A percentile compares a stretch with the other conserved stretches of the same genome.
phyloP scores from a whole-genome alignment of 345 rosid species.

The Citrus inodora region DNA sequence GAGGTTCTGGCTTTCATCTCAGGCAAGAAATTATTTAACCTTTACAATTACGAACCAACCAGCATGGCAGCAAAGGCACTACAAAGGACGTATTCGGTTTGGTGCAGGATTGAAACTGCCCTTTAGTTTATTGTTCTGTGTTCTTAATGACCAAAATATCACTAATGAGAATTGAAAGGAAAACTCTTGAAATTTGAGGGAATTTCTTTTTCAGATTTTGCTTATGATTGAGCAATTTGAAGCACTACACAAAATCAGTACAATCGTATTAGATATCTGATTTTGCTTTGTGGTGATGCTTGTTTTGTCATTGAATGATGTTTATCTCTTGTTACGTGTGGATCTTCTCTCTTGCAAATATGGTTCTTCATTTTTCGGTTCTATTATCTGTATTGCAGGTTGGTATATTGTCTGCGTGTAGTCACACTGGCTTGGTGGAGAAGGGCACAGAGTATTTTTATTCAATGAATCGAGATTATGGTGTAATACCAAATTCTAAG shows the following conservation, averaged over 20 bases:
- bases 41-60: not conserved
- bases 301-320: not conserved
- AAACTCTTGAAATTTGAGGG: conserved; percentile 2
- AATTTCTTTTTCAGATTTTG: not conserved
- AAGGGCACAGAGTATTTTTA: conserved; percentile 50
- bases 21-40: not conserved
- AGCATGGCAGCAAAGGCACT: not conserved
- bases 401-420: conserved; percentile 64
- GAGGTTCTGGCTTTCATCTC: not conserved
- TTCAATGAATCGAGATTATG: conserved; percentile 52
- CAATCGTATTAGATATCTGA: not conserved
- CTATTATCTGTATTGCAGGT: conserved; percentile 5
- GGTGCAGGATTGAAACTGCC: not conserved
- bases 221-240: not conserved
- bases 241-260: not conserved
- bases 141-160: not conserved
- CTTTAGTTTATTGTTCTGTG: not conserved
- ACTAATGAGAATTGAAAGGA: not conserved
- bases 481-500: conserved; percentile 47
- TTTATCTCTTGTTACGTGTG: not conserved
- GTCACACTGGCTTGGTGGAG: conserved; percentile 63
- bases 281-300: not conserved
- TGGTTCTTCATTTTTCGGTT: not conserved
- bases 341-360: not conserved
- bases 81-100: not conserved